These are phyloP conservation scores for Cinnamomum micranthum DNA, from an alignment of 164 flowering plant genomes.

Conservation along the genomic window DNA sequence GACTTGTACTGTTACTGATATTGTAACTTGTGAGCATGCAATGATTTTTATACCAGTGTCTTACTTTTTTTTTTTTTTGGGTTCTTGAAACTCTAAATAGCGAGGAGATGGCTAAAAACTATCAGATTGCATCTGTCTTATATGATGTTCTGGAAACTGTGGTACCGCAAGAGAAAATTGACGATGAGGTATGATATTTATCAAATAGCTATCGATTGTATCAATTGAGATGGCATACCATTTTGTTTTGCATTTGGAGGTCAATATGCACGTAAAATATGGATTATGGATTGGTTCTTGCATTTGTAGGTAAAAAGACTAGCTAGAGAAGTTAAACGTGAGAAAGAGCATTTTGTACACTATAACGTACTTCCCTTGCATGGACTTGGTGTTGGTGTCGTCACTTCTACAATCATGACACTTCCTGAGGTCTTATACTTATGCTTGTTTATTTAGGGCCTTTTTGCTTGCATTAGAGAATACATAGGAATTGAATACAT, in stretches of 20 bases:
- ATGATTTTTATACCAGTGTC: background rate
- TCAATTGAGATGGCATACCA: background rate
- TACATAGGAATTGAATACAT: no score
- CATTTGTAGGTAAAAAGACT: slow-evolving; percentile 52
- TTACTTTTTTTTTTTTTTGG: background rate
- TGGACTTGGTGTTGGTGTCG: slow-evolving; percentile 45
- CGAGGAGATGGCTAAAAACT: slow-evolving; percentile 92
- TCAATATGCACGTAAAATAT: background rate
- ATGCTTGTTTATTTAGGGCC: background rate
- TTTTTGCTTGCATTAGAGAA: no score
- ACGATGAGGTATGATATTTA: slow-evolving; percentile 50
- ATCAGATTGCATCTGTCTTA: slow-evolving; percentile 79
- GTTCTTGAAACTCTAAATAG: slow-evolving; percentile 31
- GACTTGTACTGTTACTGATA: background rate
- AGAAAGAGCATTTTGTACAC: slow-evolving; percentile 59
- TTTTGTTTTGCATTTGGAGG: slow-evolving; percentile 7
- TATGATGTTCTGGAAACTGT: slow-evolving; percentile 80
- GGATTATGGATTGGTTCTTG: slow-evolving; percentile 5
- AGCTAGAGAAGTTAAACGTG: slow-evolving; percentile 71
- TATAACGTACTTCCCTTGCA: slow-evolving; percentile 87
- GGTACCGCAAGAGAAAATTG: slow-evolving; percentile 53
- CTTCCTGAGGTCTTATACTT: slow-evolving; percentile 75
- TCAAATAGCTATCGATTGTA: background rate
- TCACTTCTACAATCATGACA: slow-evolving; percentile 79
- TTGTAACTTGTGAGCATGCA: background rate